A percentile compares a stretch with the other conserved stretches of the same genome.
These are phyloP conservation scores for Gloeostereum incarnatum DNA, from an alignment of 768 basidiomycete species.

Conservation along the genomic window DNA sequence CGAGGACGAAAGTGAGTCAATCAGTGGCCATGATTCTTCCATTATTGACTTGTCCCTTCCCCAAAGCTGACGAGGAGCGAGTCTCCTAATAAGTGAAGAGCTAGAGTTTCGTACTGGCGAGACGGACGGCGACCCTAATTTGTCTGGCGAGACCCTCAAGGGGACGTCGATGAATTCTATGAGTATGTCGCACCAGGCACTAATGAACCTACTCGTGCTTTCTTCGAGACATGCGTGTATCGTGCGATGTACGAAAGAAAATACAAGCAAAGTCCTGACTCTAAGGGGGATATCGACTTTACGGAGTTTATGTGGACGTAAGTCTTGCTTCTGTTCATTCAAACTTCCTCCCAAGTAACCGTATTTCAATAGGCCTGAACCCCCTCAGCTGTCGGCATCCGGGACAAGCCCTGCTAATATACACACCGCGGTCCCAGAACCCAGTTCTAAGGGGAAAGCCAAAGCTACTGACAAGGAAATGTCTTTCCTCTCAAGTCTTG, in stretches of 20 bases:
- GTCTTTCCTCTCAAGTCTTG: constrained; percentile 6
- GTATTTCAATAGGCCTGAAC: constrained; percentile 6
- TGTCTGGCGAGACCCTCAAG: constrained; percentile 86
- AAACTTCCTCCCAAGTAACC: constrained; percentile 26
- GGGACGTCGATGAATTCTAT: constrained; percentile 87
- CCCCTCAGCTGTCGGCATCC: constrained; percentile 7
- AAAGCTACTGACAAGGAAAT: constrained; percentile 1
- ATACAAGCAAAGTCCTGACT: constrained; percentile 64
- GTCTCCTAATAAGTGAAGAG: constrained; percentile 83
- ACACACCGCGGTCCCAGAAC: constrained; percentile 1
- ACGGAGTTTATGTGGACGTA: constrained; percentile 79
- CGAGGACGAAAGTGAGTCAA: constrained; percentile 71
- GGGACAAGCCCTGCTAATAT: constrained; percentile 4
- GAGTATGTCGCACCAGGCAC: constrained; percentile 81
- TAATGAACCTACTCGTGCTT: constrained; percentile 73
- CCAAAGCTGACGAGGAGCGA: constrained; percentile 95
- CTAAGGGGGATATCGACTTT: constrained; percentile 55
- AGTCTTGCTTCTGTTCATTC: constrained; percentile 18
- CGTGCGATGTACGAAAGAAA: constrained; percentile 96
- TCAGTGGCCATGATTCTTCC: neutral
- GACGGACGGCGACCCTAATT: constrained; percentile 75
- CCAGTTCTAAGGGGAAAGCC: constrained; percentile 13
- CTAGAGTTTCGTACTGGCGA: constrained; percentile 77
- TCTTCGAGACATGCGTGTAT: constrained; percentile 93
- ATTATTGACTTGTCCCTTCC: constrained; percentile 4